Conservation (phyloP, 352 stramenopile species). For the Globisporangium rhizosaccharum region DNA sequence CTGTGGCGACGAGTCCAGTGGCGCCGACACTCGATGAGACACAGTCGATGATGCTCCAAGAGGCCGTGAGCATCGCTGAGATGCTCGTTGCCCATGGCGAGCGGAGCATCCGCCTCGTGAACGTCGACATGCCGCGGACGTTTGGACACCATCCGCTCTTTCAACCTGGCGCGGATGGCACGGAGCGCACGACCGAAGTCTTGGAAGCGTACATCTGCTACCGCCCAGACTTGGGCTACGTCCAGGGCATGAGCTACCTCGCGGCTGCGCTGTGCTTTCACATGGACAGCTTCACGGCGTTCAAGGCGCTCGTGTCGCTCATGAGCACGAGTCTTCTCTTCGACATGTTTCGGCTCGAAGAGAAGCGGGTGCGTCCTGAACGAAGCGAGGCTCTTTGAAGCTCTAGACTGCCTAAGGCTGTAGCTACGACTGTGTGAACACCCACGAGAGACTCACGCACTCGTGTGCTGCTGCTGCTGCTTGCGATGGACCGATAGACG, state of each 20-base stretch:
- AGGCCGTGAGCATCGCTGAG: conserved; percentile 72
- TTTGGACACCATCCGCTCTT: conserved; percentile 82
- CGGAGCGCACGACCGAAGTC: conserved; percentile 68
- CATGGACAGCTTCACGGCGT: conserved; percentile 86
- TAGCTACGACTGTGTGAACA: no score
- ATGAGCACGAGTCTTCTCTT: conserved; percentile 85
- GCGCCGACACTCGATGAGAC: conserved; percentile 1
- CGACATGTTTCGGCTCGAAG: conserved; percentile 84
- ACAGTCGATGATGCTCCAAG: conserved; percentile 35
- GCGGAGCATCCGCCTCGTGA: conserved; percentile 78
- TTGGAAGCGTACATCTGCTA: conserved; percentile 87
- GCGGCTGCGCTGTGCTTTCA: conserved; percentile 79
- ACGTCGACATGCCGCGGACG: conserved; percentile 81
- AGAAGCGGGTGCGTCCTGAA: conserved; percentile 48
- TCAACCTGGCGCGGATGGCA: conserved; percentile 63
- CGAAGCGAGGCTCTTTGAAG: neutral
- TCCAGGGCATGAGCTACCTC: conserved; percentile 88
- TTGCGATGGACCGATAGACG: conserved; percentile 34
- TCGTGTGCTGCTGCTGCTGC: conserved; percentile 1
- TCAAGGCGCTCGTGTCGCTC: conserved; percentile 76
- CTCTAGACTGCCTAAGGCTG: neutral
- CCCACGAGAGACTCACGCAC: neutral
- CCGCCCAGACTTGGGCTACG: conserved; percentile 76
- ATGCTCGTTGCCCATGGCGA: conserved; percentile 76
- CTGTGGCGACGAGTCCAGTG: neutral